phyloP scores from a whole-genome alignment of 2,329 filamentous ascomycete genomes.

The Sporothrix variecibatus region DNA sequence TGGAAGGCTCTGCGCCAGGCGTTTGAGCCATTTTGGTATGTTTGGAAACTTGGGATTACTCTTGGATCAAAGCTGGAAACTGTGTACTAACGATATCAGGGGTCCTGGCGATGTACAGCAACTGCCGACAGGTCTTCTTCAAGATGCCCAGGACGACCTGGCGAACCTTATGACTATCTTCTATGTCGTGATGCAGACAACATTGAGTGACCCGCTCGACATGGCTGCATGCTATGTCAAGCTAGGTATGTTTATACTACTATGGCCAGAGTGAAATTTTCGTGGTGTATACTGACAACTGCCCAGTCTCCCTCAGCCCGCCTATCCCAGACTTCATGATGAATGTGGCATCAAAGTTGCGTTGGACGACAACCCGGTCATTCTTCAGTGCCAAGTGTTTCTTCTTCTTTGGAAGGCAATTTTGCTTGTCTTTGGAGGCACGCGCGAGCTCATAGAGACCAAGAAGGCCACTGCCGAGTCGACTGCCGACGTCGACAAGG shows the following conservation, averaged over 20 bases:
- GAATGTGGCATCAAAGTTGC: conserved; percentile 65
- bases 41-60: background rate
- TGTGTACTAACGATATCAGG: conserved; percentile 38
- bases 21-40: conserved; percentile 56
- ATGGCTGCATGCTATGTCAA: conserved; percentile 51
- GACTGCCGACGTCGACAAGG: conserved; percentile 58
- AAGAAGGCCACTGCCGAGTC: conserved; percentile 72
- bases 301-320: conserved; percentile 60
- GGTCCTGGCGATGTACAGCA: conserved; percentile 48
- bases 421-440: conserved; percentile 81
- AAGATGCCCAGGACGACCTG: conserved; percentile 54
- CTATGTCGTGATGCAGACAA: conserved; percentile 53
- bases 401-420: conserved; percentile 91
- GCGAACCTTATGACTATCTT: conserved; percentile 35
- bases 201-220: conserved; percentile 53
- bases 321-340: conserved; percentile 72
- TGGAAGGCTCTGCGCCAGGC: conserved; percentile 53
- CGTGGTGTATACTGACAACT: conserved; percentile 24
- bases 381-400: conserved; percentile 69
- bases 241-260: conserved; percentile 48
- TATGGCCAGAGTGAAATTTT: background rate
- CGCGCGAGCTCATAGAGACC: conserved; percentile 68
- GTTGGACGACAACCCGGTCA: conserved; percentile 68
- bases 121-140: conserved; percentile 43
- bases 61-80: background rate